Percentiles rank a stretch among this genome's conserved stretches.
These are phyloP conservation scores for Suillus lakei DNA, from an alignment of 768 basidiomycete genomes.

Conservation along the genomic window DNA sequence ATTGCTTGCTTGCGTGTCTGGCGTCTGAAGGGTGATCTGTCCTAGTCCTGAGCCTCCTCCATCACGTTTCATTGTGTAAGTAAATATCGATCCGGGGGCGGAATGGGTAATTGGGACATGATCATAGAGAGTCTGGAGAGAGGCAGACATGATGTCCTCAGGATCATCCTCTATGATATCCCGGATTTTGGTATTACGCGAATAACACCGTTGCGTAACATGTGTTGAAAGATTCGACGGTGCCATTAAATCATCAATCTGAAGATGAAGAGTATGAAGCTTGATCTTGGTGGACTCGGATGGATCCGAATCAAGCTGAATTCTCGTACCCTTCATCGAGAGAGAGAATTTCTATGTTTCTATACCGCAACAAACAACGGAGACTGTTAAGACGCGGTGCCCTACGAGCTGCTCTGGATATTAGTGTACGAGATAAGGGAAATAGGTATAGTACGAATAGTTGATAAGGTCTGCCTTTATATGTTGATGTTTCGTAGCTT, in stretches of 20 bases:
- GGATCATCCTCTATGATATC: slow-evolving; percentile 39
- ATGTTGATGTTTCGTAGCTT: too few species aligned
- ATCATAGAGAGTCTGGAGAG: slow-evolving; percentile 66
- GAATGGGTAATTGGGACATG: slow-evolving; percentile 64
- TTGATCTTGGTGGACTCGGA: neutral
- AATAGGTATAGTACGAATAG: too few species aligned
- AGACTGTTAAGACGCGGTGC: too few species aligned
- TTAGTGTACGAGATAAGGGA: too few species aligned
- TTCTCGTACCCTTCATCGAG: neutral
- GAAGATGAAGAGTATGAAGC: neutral
- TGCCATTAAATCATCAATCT: neutral
- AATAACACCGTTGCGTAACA: neutral
- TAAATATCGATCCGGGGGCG: slow-evolving; percentile 57
- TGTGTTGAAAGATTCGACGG: neutral
- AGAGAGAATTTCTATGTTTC: too few species aligned
- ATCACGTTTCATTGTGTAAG: slow-evolving; percentile 38
- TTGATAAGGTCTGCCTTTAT: too few species aligned
- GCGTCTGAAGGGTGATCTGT: slow-evolving; percentile 40
- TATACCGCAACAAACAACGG: too few species aligned
- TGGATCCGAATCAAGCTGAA: neutral
- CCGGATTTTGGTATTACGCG: neutral
- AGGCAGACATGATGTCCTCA: slow-evolving; percentile 72
- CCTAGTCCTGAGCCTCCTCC: slow-evolving; percentile 13
- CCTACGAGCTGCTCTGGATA: too few species aligned
- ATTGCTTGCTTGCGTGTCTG: slow-evolving; percentile 69